Evolutionary conservation across 2,329 filamentous ascomycete genomes (phyloP).

Genomic region (Penicillium palitans): DNA sequence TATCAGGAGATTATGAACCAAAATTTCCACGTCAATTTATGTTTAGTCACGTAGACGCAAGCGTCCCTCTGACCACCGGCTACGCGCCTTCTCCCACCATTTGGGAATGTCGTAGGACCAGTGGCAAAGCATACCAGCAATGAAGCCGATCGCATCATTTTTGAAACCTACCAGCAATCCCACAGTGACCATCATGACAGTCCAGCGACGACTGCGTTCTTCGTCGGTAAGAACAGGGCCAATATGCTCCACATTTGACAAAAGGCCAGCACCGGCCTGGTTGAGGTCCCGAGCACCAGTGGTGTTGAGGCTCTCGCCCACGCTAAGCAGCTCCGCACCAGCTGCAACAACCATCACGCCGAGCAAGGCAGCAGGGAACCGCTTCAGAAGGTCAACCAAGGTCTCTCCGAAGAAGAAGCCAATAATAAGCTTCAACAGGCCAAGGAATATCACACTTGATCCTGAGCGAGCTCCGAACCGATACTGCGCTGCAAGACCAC

Average conservation of each 20-base stretch:
- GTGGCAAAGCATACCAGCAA: constrained; percentile 78
- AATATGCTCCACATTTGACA: constrained; percentile 41
- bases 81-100: constrained; percentile 26
- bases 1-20: background rate
- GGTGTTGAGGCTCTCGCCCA: constrained; percentile 81
- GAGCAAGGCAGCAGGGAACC: constrained; percentile 74
- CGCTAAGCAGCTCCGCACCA: constrained; percentile 81
- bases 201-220: constrained; percentile 75
- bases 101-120: constrained; percentile 58
- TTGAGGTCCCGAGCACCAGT: constrained; percentile 62
- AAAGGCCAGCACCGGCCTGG: constrained; percentile 32
- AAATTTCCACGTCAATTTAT: background rate
- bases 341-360: constrained; percentile 89
- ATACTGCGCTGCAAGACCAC: constrained; percentile 85
- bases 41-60: constrained; percentile 25
- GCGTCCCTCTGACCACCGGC: constrained; percentile 34
- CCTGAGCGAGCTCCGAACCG: constrained; percentile 89
- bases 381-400: constrained; percentile 67
- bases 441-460: constrained; percentile 77
- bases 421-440: constrained; percentile 70
- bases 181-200: constrained; percentile 85
- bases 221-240: constrained; percentile 56
- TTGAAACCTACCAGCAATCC: constrained; percentile 80
- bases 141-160: constrained; percentile 86
- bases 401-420: constrained; percentile 74